A percentile compares a stretch with the other conserved stretches of the same genome.
Conservation (phyloP, 805 yeast genomes). For the Kregervanrija fluxuum region DNA sequence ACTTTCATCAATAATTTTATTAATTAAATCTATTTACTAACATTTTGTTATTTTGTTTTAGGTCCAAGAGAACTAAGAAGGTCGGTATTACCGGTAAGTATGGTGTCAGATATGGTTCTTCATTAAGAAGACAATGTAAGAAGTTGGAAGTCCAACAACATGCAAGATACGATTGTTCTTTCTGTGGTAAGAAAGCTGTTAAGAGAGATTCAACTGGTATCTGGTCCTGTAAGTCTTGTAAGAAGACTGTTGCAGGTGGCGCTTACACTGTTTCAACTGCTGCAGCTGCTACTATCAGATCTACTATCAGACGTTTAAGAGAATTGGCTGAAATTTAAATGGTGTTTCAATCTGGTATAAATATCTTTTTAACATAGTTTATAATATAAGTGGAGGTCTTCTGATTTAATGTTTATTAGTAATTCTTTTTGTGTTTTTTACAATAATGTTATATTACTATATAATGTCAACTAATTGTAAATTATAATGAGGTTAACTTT, state of each 20-base stretch:
- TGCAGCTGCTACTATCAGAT: constrained; percentile 99
- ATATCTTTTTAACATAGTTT: constrained; percentile 4
- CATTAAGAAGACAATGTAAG: constrained; percentile 99
- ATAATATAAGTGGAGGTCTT: constrained; percentile 1
- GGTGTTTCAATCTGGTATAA: constrained; percentile 4
- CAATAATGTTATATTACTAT: background rate
- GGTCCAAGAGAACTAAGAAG: constrained; percentile 99
- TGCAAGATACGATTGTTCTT: constrained; percentile 97
- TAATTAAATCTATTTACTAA: constrained; percentile 1
- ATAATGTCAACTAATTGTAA: too few relatives aligned
- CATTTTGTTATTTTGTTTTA: constrained; percentile 19
- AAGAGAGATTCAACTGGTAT: constrained; percentile 98
- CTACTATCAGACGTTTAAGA: constrained; percentile 99
- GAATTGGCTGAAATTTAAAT: constrained; percentile 98
- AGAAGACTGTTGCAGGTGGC: constrained; percentile 99
- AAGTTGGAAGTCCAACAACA: constrained; percentile 99
- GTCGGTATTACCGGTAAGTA: constrained; percentile 99
- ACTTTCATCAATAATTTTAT: too few relatives aligned
- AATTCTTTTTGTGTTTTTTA: constrained; percentile 7
- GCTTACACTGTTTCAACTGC: constrained; percentile 99
- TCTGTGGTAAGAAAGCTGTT: constrained; percentile 99
- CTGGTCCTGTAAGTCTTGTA: constrained; percentile 96
- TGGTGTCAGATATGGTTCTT: constrained; percentile 99
- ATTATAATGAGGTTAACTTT: too few relatives aligned
- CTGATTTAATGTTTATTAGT: background rate